These are phyloP conservation scores for Cytospora leucostoma DNA, from an alignment of 2,329 filamentous ascomycete species.

Conservation along the genomic window DNA sequence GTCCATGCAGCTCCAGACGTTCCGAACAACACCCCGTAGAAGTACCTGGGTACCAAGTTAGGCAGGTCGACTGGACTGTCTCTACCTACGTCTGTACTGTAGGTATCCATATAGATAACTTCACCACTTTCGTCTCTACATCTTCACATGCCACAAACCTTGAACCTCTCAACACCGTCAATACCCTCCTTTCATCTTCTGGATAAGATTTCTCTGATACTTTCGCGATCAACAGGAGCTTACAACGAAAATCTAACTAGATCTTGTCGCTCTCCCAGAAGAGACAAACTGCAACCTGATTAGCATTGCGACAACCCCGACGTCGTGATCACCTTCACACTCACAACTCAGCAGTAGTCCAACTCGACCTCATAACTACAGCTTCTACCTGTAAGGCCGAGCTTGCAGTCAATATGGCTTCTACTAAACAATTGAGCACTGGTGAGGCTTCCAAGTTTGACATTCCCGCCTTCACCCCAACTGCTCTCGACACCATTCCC, in stretches of 20 bases:
- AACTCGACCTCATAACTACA: not conserved
- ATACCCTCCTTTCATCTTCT: too few species aligned
- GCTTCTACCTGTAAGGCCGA: not conserved
- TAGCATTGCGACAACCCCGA: too few species aligned
- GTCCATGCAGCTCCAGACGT: conserved; percentile 10
- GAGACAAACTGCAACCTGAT: too few species aligned
- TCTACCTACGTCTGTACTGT: too few species aligned
- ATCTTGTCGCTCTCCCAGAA: too few species aligned
- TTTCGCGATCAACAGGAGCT: too few species aligned
- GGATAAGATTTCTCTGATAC: too few species aligned
- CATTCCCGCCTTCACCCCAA: conserved; percentile 58
- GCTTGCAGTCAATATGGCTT: conserved; percentile 8
- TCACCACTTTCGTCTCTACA: not conserved
- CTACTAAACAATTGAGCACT: conserved; percentile 9
- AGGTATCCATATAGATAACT: not conserved
- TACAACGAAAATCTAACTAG: too few species aligned
- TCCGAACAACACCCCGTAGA: not conserved
- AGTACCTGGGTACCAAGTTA: too few species aligned
- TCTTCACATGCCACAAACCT: not conserved
- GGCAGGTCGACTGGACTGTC: too few species aligned
- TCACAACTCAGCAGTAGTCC: not conserved
- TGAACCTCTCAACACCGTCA: too few species aligned
- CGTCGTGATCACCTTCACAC: too few species aligned
- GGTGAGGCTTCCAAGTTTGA: conserved; percentile 44
- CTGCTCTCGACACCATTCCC: conserved; percentile 67